Conservation (phyloP, 2,329 filamentous ascomycete genomes). For the Calonectria pauciramosa region DNA sequence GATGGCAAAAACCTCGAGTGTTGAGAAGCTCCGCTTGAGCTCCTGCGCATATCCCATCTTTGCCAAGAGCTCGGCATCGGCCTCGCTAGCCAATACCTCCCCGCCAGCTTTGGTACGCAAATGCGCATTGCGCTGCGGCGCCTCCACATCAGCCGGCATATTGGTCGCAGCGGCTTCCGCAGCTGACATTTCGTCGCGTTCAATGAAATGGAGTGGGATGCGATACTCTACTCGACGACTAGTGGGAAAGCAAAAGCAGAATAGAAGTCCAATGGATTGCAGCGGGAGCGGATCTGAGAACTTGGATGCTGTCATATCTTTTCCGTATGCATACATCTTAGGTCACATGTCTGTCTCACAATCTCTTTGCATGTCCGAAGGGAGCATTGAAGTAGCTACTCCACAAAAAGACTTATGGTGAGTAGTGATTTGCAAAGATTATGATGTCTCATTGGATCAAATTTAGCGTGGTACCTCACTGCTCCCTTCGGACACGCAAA, state of each 20-base stretch:
- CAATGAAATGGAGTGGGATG: background rate
- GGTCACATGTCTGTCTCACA: background rate
- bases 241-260: background rate
- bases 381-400: too few relatives aligned
- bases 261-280: background rate
- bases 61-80: background rate
- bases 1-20: background rate
- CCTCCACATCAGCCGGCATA: background rate
- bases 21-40: background rate
- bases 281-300: background rate
- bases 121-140: background rate
- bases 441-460: too few relatives aligned
- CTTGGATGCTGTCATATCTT: background rate
- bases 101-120: background rate
- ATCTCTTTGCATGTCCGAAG: too few relatives aligned
- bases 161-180: background rate
- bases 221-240: background rate
- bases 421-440: too few relatives aligned
- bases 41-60: conserved; percentile 1
- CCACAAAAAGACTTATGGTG: too few relatives aligned
- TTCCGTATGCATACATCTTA: background rate
- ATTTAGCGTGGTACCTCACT: too few relatives aligned
- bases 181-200: background rate
- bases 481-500: too few relatives aligned
- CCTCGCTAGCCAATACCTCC: background rate